A percentile compares a stretch with the other conserved stretches of the same genome.
Conservation (phyloP, 768 basidiomycete genomes). For the Rickenella mellea region DNA sequence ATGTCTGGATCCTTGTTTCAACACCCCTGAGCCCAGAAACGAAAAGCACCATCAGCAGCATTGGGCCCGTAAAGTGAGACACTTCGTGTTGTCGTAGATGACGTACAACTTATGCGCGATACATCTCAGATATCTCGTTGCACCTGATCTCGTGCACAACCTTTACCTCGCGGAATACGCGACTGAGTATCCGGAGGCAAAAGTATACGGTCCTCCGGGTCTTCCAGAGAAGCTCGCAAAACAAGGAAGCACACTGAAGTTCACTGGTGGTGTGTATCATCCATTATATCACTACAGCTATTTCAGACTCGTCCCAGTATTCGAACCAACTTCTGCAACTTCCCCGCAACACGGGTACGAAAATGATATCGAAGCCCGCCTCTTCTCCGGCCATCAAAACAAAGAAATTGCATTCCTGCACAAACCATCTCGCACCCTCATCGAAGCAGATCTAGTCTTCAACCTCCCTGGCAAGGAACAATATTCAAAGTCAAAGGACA, state of each 20-base stretch:
- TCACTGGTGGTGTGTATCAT: too few relatives aligned
- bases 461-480: conserved; percentile 33
- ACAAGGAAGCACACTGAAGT: conserved; percentile 9
- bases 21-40: too few relatives aligned
- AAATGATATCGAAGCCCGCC: conserved; percentile 19
- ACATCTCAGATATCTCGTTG: conserved; percentile 1
- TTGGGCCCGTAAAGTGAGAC: conserved; percentile 28
- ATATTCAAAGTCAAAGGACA: neutral
- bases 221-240: conserved; percentile 22
- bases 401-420: conserved; percentile 34
- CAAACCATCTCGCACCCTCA: conserved; percentile 25
- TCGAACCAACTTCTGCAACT: conserved; percentile 21
- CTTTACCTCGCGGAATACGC: conserved; percentile 5
- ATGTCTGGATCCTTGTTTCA: too few relatives aligned
- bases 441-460: conserved; percentile 34
- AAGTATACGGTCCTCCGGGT: conserved; percentile 22
- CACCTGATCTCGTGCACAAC: conserved; percentile 4
- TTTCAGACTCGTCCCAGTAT: conserved; percentile 21
- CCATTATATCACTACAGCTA: too few relatives aligned
- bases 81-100: conserved; percentile 23
- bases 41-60: too few relatives aligned
- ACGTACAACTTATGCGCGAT: conserved; percentile 4
- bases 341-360: conserved; percentile 28
- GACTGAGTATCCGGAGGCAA: conserved; percentile 15
- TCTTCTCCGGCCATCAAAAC: conserved; percentile 21